Percentiles rank a stretch among this genome's conserved stretches.
These are phyloP conservation scores for Nicotiana noctiflora DNA, from an alignment of 257 asterid genomes.

Conservation along the genomic window DNA sequence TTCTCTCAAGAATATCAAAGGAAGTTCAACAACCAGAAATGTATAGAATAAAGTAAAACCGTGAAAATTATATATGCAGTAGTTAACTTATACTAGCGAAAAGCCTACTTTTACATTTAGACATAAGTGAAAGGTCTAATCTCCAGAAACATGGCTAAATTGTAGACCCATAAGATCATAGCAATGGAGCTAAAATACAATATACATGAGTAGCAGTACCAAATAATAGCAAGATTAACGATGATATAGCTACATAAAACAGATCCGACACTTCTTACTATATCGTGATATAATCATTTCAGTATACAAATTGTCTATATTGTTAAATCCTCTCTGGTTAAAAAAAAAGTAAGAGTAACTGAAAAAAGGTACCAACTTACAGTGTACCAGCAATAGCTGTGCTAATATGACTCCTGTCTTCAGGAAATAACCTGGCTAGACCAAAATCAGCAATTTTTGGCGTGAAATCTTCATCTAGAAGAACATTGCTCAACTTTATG, in stretches of 20 bases:
- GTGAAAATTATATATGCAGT: too few relatives aligned
- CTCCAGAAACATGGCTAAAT: background rate
- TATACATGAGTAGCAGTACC: background rate
- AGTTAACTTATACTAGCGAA: too few relatives aligned
- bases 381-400: slow-evolving; percentile 74
- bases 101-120: too few relatives aligned
- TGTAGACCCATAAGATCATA: background rate
- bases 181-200: background rate
- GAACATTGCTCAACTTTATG: slow-evolving; percentile 58
- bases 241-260: background rate
- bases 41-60: too few relatives aligned
- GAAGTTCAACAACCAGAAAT: background rate
- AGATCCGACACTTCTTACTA: background rate
- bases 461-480: slow-evolving; percentile 42
- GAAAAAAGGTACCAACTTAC: slow-evolving; percentile 27
- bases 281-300: background rate
- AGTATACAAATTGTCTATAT: background rate
- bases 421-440: slow-evolving; percentile 58
- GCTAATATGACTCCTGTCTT: slow-evolving; percentile 50
- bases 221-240: background rate
- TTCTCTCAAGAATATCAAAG: background rate
- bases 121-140: background rate
- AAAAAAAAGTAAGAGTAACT: background rate
- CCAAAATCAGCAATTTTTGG: slow-evolving; percentile 78
- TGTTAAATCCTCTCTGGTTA: background rate